Percentiles rank a stretch among this genome's conserved stretches.
Evolutionary conservation across 2,329 filamentous ascomycete species (phyloP).

Genomic region (Macrophomina phaseolina): DNA sequence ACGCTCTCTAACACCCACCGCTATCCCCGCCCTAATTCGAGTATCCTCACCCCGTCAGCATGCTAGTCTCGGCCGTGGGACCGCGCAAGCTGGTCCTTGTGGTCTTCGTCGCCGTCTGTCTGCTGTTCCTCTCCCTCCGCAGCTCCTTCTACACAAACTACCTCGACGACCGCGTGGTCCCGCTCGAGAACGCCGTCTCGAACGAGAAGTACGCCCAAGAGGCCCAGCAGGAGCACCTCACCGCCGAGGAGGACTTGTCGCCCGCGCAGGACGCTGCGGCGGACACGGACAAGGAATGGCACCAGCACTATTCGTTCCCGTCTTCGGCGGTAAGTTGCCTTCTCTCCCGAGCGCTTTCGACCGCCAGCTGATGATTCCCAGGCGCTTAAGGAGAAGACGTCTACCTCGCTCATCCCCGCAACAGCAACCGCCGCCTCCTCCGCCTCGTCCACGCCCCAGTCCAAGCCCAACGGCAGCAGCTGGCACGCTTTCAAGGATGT

Average conservation of each 20-base stretch:
- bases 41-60: slow-evolving; percentile 2
- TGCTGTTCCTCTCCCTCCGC: slow-evolving; percentile 27
- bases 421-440: slow-evolving; percentile 12
- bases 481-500: slow-evolving; percentile 27
- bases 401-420: slow-evolving; percentile 17
- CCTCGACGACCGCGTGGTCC: slow-evolving; percentile 15
- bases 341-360: background rate
- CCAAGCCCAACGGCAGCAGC: slow-evolving; percentile 11
- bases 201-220: slow-evolving; percentile 18
- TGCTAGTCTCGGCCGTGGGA: slow-evolving; percentile 28
- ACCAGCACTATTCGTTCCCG: slow-evolving; percentile 24
- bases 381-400: slow-evolving; percentile 8
- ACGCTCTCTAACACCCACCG: slow-evolving; percentile 7
- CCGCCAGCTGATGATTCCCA: background rate
- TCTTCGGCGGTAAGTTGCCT: slow-evolving; percentile 9
- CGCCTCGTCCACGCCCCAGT: slow-evolving; percentile 1
- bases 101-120: slow-evolving; percentile 29
- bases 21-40: background rate
- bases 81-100: slow-evolving; percentile 29
- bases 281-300: slow-evolving; percentile 19
- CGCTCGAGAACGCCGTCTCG: slow-evolving; percentile 15
- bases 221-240: slow-evolving; percentile 17
- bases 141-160: slow-evolving; percentile 23
- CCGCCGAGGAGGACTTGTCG: slow-evolving; percentile 6
- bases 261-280: slow-evolving; percentile 27